Base-by-base conservation (phyloP, 768 basidiomycete species). In the Lepiota venenata region DNA sequence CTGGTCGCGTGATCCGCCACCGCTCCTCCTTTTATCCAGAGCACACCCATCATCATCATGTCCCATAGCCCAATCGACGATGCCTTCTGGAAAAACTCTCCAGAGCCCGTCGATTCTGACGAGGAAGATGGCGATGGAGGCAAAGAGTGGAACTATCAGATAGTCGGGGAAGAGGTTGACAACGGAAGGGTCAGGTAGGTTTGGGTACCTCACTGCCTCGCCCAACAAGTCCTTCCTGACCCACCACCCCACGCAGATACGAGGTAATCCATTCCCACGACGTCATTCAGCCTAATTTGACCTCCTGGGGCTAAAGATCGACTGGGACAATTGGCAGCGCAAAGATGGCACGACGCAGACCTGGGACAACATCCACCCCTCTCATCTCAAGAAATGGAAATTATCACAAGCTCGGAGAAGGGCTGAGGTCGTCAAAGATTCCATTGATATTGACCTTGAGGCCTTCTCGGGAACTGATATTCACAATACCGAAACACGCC, bases 301-400 rank as follows among this genome's bases (percentile, higher is more conserved):
- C 7, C 36, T n/a, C 8, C 49, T n/a, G n/a, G n/a, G 47, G 27
- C 16, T 42, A 42, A 55, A 84, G 81, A 77, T 81, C 3, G 66
- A 71, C 56, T 84, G 83, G 83, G 70, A 64, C 16, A 66, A 69
- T 37, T 85, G 83, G 83, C 35, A 60, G 2, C 78, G 82, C 21
- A 39, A 53, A 1, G 78, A 84, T 58, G 79, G 76, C 0, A 78
- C 82, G 6, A 79, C 77, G 57, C 77, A 76, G 1, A 83, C 83
- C 6, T 85, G 82, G 82, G 63, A 75, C 37, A 66, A 64, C 63
- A 12, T 56, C 58, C 8, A 42, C 58, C 6, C 55, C 59, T 44
- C 38, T 5, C 58, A 65, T 29, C 59, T 62, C 32, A 45, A 52
- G 3, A 5, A 36, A 4, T 82, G 77, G 77, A 65, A 69, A 9